Percentiles rank a stretch among this genome's conserved stretches.
phyloP scores from a whole-genome alignment of 108 stramenopile species.

The Cyclotella baltica region DNA sequence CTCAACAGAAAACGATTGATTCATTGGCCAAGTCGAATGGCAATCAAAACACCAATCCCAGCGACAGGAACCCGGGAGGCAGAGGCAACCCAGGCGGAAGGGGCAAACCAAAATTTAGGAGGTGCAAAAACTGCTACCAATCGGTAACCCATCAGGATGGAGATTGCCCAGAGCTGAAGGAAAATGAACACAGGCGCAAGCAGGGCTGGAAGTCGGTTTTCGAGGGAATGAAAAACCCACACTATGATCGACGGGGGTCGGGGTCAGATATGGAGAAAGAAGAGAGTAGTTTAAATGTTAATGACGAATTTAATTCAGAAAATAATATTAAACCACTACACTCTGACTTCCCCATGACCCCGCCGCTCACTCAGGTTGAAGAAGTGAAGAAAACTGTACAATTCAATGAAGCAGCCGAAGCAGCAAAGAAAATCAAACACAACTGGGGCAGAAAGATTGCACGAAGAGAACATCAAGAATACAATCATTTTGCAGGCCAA shows the following conservation, averaged over 20 bases:
- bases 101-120: too few relatives aligned
- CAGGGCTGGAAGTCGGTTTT: background rate
- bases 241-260: background rate
- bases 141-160: too few relatives aligned
- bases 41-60: too few relatives aligned
- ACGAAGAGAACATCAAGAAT: background rate
- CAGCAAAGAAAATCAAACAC: background rate
- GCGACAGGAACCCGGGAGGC: too few relatives aligned
- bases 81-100: too few relatives aligned
- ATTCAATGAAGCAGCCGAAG: too few relatives aligned
- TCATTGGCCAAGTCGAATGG: too few relatives aligned
- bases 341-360: background rate
- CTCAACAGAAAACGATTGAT: too few relatives aligned
- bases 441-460: background rate
- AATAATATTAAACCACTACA: background rate
- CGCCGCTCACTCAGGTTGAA: background rate
- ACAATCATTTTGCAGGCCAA: background rate
- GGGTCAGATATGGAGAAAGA: background rate
- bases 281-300: background rate
- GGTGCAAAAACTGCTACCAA: too few relatives aligned
- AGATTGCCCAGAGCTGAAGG: background rate
- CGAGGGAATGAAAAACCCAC: background rate
- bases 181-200: background rate
- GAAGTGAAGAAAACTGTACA: background rate
- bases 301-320: too few relatives aligned